Base-by-base conservation (phyloP, 257 asterid species). In the Solanum habrochaites region DNA sequence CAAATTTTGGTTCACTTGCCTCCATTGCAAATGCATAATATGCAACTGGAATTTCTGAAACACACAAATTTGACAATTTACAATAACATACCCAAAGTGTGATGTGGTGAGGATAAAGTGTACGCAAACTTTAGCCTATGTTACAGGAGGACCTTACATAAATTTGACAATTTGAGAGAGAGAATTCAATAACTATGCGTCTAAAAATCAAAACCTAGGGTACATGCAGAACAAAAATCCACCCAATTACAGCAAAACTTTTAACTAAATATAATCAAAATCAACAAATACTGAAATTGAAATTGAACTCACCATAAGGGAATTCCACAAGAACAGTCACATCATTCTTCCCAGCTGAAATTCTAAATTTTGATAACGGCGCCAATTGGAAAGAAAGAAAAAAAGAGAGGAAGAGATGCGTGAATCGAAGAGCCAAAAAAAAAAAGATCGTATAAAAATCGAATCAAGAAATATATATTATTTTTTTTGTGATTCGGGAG, bases 1-100 rank as follows among this genome's bases (percentile, higher is more conserved):
- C 94, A 91, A 81, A 87, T 84, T 85, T 67, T 49, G 89, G 92
- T 83, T 90, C 94, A 77, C 62, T 90, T 72, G 90, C 92, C 90
- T 89, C 94, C 83, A 90, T 83, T 39, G 88, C 70, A 71, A 86
- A 89, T 87, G 85, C 92, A 89, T 91, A 92, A 91, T 56, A 90
- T 81, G 88, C 85, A 92, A 89, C 94, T 91, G 88, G 89, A 85
- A 85, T 47, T 47, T 80, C 85, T 60, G 90, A 87, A 87, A 80
- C 11, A 83, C 88, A 94, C 90, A 92, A 88, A 83, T 88, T 64
- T 81, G 66, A 71, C 78, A 16, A 71, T 32, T 71, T n/a, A n/a
- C 31, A 62, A 62, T 31, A 62, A 62, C 15, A 62, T n/a, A n/a
- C 31, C 70, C 70, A 62, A 58, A 58, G 27, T 21, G 27, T 58